Evolutionary conservation across 192 early-diverging fungal species (phyloP).

Genomic region (Podila epigama): DNA sequence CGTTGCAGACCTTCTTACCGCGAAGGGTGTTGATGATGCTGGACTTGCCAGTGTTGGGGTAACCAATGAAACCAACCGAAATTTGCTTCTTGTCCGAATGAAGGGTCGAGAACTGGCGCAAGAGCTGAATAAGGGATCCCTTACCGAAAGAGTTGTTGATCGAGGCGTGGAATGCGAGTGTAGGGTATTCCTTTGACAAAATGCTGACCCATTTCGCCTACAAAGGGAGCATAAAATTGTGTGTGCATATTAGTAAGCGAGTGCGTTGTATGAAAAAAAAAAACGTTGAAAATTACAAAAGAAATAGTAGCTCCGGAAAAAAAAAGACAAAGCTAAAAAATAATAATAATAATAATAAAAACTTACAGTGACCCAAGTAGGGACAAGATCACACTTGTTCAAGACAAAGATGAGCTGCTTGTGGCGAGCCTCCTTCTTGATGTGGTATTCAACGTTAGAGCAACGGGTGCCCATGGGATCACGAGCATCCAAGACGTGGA

Average conservation of each 20-base stretch:
- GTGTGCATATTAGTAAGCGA: not conserved
- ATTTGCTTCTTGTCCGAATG: conserved; percentile 99
- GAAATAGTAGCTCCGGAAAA: not conserved
- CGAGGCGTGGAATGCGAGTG: conserved; percentile 98
- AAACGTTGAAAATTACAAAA: not conserved
- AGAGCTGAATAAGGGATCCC: conserved; percentile 94
- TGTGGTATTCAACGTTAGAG: conserved; percentile 87
- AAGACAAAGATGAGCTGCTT: conserved; percentile 97
- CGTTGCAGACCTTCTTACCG: conserved; percentile 96
- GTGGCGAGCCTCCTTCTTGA: conserved; percentile 92
- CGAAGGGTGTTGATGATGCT: conserved; percentile 99
- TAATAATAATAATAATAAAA: not conserved
- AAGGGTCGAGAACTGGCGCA: conserved; percentile 95
- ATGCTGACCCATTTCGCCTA: conserved; percentile 93
- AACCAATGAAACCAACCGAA: conserved; percentile 97
- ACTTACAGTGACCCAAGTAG: conserved; percentile 96
- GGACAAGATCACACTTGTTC: conserved; percentile 99
- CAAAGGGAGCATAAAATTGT: not conserved
- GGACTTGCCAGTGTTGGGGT: conserved; percentile 97
- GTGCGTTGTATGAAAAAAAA: not conserved
- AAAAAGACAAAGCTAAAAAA: not conserved
- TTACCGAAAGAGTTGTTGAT: conserved; percentile 99
- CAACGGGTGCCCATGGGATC: conserved; percentile 98
- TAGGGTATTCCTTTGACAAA: conserved; percentile 91
- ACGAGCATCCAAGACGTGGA: conserved; percentile 98